Evolutionary conservation across 2,329 filamentous ascomycete species (phyloP).

Genomic region (Cladophialophora psammophila): DNA sequence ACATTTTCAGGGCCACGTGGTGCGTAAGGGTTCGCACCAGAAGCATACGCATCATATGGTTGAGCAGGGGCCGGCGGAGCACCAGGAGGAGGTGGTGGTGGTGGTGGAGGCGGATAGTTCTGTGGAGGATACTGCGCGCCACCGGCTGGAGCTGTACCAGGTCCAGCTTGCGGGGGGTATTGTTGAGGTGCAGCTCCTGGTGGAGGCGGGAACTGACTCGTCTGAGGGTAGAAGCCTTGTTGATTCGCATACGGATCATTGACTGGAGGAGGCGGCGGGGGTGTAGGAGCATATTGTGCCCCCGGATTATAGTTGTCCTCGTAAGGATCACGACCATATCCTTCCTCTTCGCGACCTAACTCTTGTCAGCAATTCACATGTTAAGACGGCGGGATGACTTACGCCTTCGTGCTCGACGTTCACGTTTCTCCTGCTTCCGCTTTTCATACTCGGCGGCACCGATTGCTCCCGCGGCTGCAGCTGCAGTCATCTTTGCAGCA

Average conservation of each 20-base stretch:
- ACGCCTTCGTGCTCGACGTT: constrained; percentile 51
- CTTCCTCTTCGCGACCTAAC: constrained; percentile 35
- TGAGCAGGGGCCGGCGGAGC: constrained; percentile 44
- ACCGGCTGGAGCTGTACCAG: constrained; percentile 28
- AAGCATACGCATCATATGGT: constrained; percentile 45
- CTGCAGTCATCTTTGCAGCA: constrained; percentile 63
- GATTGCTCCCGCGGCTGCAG: constrained; percentile 64
- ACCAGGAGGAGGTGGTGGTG: constrained; percentile 50
- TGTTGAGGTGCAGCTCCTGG: constrained; percentile 42
- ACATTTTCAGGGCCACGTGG: constrained; percentile 57
- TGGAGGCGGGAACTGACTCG: constrained; percentile 53
- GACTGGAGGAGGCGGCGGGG: constrained; percentile 44
- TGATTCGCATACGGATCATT: constrained; percentile 44
- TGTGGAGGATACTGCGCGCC: constrained; percentile 38
- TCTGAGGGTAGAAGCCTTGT: constrained; percentile 51
- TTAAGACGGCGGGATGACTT: constrained; percentile 18
- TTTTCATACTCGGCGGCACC: constrained; percentile 66
- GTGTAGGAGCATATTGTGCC: constrained; percentile 47
- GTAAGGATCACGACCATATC: constrained; percentile 46
- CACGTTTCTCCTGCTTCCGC: constrained; percentile 63
- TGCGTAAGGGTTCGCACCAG: constrained; percentile 51
- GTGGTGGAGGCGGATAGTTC: constrained; percentile 50
- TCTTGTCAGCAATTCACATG: constrained; percentile 15
- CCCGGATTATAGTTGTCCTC: constrained; percentile 51
- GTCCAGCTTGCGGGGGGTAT: constrained; percentile 33